phyloP scores from a whole-genome alignment of 352 stramenopile genomes.

The Globisporangium parvum region DNA sequence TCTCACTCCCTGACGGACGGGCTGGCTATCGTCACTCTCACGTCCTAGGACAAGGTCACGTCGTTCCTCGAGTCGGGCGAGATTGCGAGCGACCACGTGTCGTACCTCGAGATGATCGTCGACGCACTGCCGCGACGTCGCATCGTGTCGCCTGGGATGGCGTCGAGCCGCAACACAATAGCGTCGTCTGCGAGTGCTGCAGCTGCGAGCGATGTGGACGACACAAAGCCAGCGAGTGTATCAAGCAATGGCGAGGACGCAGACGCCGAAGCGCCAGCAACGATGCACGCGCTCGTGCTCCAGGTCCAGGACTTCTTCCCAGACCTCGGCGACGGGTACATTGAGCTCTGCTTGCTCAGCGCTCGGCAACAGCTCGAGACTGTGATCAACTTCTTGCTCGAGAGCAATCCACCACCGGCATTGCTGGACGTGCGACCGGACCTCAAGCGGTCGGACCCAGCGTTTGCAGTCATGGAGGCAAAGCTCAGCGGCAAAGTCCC shows the following conservation, averaged over 20 bases:
- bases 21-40: not conserved
- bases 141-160: constrained; percentile 8
- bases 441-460: constrained; percentile 24
- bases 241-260: no score
- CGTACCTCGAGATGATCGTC: constrained; percentile 69
- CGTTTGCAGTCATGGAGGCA: constrained; percentile 22
- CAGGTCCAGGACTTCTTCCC: constrained; percentile 64
- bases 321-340: constrained; percentile 47
- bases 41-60: constrained; percentile 37
- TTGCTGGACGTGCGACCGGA: constrained; percentile 24
- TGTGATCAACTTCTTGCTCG: constrained; percentile 56
- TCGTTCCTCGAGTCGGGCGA: constrained; percentile 46
- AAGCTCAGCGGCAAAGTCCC: constrained; percentile 17
- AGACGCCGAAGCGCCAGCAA: not conserved
- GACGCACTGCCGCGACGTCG: constrained; percentile 50
- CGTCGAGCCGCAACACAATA: not conserved
- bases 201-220: constrained; percentile 1
- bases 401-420: constrained; percentile 35
- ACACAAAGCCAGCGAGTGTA: not conserved
- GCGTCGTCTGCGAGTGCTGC: not conserved
- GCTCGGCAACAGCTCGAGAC: constrained; percentile 36
- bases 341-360: constrained; percentile 53
- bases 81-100: constrained; percentile 51
- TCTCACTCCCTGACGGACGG: not conserved
- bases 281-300: constrained; percentile 27